Percentiles rank a stretch among this genome's conserved stretches.
phyloP scores from a whole-genome alignment of 2,329 filamentous ascomycete species.

The Verticillium albo-atrum region DNA sequence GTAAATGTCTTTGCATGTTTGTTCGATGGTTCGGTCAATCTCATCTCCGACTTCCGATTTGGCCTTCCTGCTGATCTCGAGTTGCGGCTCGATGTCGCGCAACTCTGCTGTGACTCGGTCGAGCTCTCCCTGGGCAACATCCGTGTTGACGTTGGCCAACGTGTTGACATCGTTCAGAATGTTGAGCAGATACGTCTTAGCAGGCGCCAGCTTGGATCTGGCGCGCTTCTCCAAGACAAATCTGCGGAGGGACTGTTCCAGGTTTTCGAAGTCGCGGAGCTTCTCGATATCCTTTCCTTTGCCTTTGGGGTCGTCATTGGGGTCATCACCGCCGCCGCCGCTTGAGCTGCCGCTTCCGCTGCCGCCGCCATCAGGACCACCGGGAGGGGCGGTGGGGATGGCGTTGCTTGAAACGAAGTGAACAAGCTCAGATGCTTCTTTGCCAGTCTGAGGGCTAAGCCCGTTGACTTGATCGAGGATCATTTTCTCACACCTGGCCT shows the following conservation, averaged over 20 bases:
- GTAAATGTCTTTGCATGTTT: slow-evolving; percentile 82
- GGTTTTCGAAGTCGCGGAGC: slow-evolving; percentile 79
- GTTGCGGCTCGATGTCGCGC: slow-evolving; percentile 75
- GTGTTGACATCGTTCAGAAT: slow-evolving; percentile 82
- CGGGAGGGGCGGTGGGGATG: slow-evolving; percentile 63
- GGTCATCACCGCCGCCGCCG: slow-evolving; percentile 53
- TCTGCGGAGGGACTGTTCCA: slow-evolving; percentile 82
- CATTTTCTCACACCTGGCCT: slow-evolving; percentile 85
- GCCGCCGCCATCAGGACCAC: slow-evolving; percentile 48
- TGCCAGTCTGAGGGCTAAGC: slow-evolving; percentile 88
- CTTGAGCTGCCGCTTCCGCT: slow-evolving; percentile 48
- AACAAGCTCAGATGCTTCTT: slow-evolving; percentile 87
- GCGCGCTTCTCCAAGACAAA: slow-evolving; percentile 96
- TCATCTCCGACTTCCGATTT: slow-evolving; percentile 75
- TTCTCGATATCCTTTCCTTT: slow-evolving; percentile 90
- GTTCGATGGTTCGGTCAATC: slow-evolving; percentile 77
- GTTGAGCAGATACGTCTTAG: slow-evolving; percentile 92
- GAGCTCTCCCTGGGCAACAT: slow-evolving; percentile 81
- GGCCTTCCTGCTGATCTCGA: slow-evolving; percentile 79
- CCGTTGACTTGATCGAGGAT: slow-evolving; percentile 84
- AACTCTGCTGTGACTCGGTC: slow-evolving; percentile 79
- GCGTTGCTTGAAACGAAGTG: slow-evolving; percentile 98
- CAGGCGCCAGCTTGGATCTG: slow-evolving; percentile 90
- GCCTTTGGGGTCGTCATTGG: slow-evolving; percentile 57
- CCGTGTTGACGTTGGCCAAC: slow-evolving; percentile 79